Conservation (phyloP, 1,284 basidiomycete genomes). For the Cystobasidium slooffiae region DNA sequence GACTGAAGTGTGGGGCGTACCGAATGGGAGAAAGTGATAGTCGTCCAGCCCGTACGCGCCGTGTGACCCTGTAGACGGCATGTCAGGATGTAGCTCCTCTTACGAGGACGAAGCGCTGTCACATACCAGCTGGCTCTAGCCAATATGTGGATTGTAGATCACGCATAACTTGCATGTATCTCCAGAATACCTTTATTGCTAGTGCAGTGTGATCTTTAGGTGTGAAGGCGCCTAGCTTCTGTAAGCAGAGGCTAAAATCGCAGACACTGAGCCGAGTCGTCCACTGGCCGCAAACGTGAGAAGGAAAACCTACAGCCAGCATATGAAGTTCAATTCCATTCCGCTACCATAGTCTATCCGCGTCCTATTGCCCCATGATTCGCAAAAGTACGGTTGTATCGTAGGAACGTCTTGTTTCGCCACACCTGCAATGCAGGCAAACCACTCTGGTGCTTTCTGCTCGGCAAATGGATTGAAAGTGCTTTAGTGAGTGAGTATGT, state of each 20-base stretch:
- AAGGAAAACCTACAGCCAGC: slow-evolving; percentile 81
- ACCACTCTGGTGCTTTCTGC: slow-evolving; percentile 56
- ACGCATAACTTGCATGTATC: slow-evolving; percentile 88
- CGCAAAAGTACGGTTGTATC: slow-evolving; percentile 77
- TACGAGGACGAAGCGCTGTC: neutral
- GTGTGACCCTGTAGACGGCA: slow-evolving; percentile 66
- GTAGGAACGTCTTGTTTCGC: slow-evolving; percentile 68
- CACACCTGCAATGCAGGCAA: slow-evolving; percentile 66
- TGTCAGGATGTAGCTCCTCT: neutral
- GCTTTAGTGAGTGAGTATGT: neutral
- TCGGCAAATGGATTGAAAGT: slow-evolving; percentile 50
- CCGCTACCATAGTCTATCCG: slow-evolving; percentile 98
- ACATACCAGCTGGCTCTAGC: slow-evolving; percentile 86
- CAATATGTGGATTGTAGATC: slow-evolving; percentile 90
- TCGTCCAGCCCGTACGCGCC: slow-evolving; percentile 99
- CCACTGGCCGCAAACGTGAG: neutral
- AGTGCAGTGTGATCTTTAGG: slow-evolving; percentile 74
- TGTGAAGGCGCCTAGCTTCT: slow-evolving; percentile 71
- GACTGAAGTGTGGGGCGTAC: slow-evolving; percentile 41
- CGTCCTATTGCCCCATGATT: slow-evolving; percentile 88
- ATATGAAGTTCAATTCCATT: slow-evolving; percentile 97
- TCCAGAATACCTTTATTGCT: slow-evolving; percentile 91
- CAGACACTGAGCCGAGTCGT: neutral
- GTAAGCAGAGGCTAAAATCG: slow-evolving; percentile 73
- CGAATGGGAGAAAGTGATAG: slow-evolving; percentile 94